Conservation (phyloP, 257 asterid species). For the Misopates orontium region DNA sequence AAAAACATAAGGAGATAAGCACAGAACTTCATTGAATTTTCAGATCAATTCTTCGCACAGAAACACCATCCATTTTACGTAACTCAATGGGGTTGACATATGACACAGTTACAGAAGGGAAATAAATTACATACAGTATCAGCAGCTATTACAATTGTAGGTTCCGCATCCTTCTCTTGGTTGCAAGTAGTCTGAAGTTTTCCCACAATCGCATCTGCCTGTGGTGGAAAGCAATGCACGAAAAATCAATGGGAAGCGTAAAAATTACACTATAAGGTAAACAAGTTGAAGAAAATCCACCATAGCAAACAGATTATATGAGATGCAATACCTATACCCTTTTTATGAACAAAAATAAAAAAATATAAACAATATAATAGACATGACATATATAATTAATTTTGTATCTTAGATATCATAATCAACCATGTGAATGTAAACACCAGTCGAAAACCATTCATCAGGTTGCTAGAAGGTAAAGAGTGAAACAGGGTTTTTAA, state of each 20-base stretch:
- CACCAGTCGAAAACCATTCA: no score
- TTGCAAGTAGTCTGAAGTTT: conserved; percentile 44
- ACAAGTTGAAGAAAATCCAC: conserved; percentile 8
- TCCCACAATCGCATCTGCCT: conserved; percentile 82
- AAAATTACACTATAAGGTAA: conserved; percentile 21
- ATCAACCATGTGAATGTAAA: no score
- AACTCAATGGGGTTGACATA: neutral
- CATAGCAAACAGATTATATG: neutral
- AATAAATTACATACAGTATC: conserved; percentile 74
- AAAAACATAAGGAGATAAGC: no score
- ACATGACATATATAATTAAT: neutral
- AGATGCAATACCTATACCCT: neutral
- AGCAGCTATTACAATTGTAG: conserved; percentile 67
- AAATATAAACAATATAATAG: neutral
- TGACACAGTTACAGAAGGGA: conserved; percentile 9
- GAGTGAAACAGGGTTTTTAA: neutral
- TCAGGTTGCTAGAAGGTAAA: no score
- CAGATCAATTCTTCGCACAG: no score
- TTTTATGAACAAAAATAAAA: neutral
- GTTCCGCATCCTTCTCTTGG: conserved; percentile 52
- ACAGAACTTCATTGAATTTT: no score
- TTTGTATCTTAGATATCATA: no score
- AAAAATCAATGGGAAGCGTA: conserved; percentile 18
- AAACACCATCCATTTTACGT: neutral
- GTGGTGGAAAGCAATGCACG: conserved; percentile 36